Conservation (phyloP, 495 filamentous ascomycete genomes). For the Talaromyces adpressus region DNA sequence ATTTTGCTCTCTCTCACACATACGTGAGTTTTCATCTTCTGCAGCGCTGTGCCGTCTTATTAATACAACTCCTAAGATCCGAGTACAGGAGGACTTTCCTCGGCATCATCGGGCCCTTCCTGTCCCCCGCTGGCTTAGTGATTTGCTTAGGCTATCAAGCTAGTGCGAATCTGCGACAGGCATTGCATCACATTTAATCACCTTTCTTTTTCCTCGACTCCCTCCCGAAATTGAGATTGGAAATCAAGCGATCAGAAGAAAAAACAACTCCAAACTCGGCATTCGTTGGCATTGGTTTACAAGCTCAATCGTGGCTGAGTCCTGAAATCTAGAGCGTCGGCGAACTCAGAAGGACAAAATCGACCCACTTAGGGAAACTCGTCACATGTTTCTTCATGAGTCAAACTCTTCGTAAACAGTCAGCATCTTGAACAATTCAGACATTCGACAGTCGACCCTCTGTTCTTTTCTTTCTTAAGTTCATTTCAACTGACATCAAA, state of each 20-base stretch:
- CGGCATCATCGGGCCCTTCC: not conserved
- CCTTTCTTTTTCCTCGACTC: not conserved
- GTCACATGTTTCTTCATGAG: slow-evolving; percentile 4
- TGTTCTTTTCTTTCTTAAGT: not conserved
- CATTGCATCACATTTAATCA: not conserved
- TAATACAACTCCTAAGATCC: not conserved
- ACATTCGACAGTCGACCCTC: not conserved
- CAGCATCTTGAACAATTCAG: not conserved
- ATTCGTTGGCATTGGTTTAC: not conserved
- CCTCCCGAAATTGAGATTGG: not conserved
- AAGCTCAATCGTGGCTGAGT: not conserved
- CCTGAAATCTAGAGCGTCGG: not conserved
- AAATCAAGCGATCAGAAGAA: not conserved
- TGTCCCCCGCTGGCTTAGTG: not conserved
- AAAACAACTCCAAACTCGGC: not conserved
- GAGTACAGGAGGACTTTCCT: not conserved
- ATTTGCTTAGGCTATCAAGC: too few relatives aligned
- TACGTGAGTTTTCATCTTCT: not conserved
- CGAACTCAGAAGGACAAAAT: not conserved
- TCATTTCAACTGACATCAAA: not conserved
- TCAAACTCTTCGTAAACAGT: not conserved
- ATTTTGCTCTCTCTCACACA: not conserved
- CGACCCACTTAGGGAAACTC: not conserved
- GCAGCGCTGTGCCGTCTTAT: not conserved
- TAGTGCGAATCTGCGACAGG: not conserved